A percentile compares a stretch with the other conserved stretches of the same genome.
phyloP scores from a whole-genome alignment of 306 rosid species.

The Cyclanthera cordifolia region DNA sequence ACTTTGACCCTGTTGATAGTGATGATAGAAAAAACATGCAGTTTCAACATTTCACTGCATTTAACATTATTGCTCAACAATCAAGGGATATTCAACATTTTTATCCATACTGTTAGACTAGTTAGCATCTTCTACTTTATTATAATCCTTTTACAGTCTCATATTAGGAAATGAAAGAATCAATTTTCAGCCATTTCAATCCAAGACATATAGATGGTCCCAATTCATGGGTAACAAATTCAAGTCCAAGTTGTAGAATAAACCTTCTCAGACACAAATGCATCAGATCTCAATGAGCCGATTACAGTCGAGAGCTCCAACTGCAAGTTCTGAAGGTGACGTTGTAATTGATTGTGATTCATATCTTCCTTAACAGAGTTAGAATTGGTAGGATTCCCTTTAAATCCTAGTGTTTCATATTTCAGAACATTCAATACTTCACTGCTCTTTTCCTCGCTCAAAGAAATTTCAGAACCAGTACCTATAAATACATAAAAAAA shows the following conservation, averaged over 20 bases:
- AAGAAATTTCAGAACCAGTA: conserved; percentile 52
- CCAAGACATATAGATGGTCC: neutral
- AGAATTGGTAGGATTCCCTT: conserved; percentile 21
- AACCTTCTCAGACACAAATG: conserved; percentile 30
- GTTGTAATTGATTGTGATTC: conserved; percentile 29
- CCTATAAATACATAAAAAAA: too few species aligned
- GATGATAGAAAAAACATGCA: conserved; percentile 12
- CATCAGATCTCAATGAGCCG: conserved; percentile 33
- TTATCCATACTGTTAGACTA: neutral
- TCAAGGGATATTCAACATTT: neutral
- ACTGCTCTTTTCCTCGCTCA: conserved; percentile 21
- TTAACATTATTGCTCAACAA: neutral
- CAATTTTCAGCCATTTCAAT: neutral
- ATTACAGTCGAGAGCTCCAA: conserved; percentile 54
- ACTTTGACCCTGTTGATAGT: conserved; percentile 37
- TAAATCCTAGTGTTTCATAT: conserved; percentile 20
- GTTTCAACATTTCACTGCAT: neutral
- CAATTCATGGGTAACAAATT: neutral
- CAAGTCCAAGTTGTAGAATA: neutral
- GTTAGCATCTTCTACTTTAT: neutral
- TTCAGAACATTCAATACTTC: conserved; percentile 21
- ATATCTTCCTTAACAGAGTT: conserved; percentile 23
- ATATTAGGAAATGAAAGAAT: neutral
- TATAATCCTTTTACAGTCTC: neutral
- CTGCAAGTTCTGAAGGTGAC: conserved; percentile 46